These are phyloP conservation scores for Brassica balearica DNA, from an alignment of 441 rosid genomes.

Conservation along the genomic window DNA sequence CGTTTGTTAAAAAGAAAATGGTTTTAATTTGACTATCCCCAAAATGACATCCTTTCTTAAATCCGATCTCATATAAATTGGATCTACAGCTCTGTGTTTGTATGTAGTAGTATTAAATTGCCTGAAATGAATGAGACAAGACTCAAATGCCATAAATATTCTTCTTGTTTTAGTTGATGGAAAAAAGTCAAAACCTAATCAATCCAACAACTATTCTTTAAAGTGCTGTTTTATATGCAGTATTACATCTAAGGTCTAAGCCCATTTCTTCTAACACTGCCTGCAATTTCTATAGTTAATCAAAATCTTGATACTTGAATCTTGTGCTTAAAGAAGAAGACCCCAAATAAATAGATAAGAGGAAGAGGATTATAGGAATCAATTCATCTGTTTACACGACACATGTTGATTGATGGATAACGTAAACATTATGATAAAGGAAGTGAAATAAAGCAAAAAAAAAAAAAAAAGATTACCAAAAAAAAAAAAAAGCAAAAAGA, in stretches of 20 bases:
- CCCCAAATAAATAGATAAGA: not conserved
- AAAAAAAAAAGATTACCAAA: too few relatives aligned
- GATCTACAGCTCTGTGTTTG: not conserved
- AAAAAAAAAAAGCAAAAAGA: conserved; percentile 23
- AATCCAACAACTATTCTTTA: conserved; percentile 12
- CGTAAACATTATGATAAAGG: conserved; percentile 29
- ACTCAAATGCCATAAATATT: conserved; percentile 27
- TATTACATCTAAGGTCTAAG: not conserved
- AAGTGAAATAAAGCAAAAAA: conserved; percentile 17
- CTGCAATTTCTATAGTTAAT: not conserved
- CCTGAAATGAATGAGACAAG: conserved; percentile 17
- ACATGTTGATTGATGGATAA: conserved; percentile 29
- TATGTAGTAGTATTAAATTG: not conserved
- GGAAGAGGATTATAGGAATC: not conserved
- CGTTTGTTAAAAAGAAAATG: not conserved
- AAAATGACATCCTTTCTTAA: not conserved
- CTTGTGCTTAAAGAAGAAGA: conserved; percentile 22
- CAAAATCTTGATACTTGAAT: conserved; percentile 1
- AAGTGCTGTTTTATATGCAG: not conserved
- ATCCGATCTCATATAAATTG: not conserved
- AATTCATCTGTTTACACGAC: conserved; percentile 20
- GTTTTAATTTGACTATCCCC: not conserved
- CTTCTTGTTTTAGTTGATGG: not conserved
- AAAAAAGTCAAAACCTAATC: conserved; percentile 22
- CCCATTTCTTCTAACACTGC: not conserved